Conservation (phyloP, 768 basidiomycete species). For the Amanita pallidorosea region DNA sequence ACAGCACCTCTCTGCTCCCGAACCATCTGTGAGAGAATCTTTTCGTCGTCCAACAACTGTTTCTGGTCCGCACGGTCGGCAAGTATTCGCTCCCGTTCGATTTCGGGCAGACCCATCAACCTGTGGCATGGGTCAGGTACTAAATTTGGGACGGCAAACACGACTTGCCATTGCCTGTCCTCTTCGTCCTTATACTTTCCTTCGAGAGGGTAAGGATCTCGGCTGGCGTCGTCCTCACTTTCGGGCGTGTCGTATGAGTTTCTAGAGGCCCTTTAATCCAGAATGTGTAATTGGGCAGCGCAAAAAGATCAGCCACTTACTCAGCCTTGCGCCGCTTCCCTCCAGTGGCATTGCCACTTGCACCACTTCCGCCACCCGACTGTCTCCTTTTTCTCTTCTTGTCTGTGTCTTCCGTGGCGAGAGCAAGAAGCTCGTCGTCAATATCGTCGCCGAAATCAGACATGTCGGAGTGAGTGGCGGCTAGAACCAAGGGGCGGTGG, state of each 20-base stretch:
- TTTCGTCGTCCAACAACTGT: slow-evolving; percentile 62
- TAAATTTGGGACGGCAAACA: slow-evolving; percentile 6
- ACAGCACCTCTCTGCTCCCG: slow-evolving; percentile 46
- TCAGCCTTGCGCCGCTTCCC: slow-evolving; percentile 57
- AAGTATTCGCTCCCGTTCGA: slow-evolving; percentile 83
- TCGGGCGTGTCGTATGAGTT: slow-evolving; percentile 52
- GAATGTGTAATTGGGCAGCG: not conserved
- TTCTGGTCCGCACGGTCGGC: slow-evolving; percentile 73
- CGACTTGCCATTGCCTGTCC: slow-evolving; percentile 70
- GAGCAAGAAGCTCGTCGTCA: slow-evolving; percentile 71
- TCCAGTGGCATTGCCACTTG: not conserved
- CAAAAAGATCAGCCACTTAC: slow-evolving; percentile 29
- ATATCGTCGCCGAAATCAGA: slow-evolving; percentile 38
- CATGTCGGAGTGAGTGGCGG: slow-evolving; percentile 18
- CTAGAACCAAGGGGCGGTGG: not conserved
- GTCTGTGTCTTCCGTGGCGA: slow-evolving; percentile 54
- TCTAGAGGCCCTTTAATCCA: slow-evolving; percentile 20
- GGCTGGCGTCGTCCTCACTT: slow-evolving; percentile 40
- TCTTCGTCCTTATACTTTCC: slow-evolving; percentile 82
- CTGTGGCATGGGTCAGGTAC: slow-evolving; percentile 27
- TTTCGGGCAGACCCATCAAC: slow-evolving; percentile 69
- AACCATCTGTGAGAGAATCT: slow-evolving; percentile 64
- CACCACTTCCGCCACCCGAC: slow-evolving; percentile 16
- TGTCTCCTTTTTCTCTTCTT: slow-evolving; percentile 55
- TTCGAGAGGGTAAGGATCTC: slow-evolving; percentile 80